Evolutionary conservation across 345 rosid genomes (phyloP), one percentile per base, ranked within the genome.

Genomic region (Citrus inodora): DNA sequence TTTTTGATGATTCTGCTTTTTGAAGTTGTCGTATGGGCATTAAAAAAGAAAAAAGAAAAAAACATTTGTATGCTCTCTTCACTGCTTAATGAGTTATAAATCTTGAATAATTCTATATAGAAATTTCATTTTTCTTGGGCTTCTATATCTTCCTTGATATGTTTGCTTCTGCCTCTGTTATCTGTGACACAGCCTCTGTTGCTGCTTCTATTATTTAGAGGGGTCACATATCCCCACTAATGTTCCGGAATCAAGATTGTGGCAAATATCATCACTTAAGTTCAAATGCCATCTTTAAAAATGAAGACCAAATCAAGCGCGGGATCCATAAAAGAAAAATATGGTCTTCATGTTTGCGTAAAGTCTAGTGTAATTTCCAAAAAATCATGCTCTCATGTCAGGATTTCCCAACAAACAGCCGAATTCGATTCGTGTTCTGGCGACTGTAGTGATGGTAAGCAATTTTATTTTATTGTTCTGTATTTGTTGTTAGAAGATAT

Each of bases 201-300:
- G 80, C 79, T 80, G 87, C 73, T 85, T 81, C 76, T 80, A 83
- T 78, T 76, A 56, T 40, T 30, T 70, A 51, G 76, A 80, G 85
- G 87, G 83, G 82, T 71, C 62, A 56, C 73, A 35, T 62, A 62
- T 74, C 73, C 81, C 89, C 77, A 78, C 88, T 83, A 79, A 87
- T 88, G 88, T 86, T 88, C 84, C 27, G n/a, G 73, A 80, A 77
- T 81, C 83, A 30, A 84, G 86, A 82, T 82, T 80, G 86, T 76
- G 84, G 71, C 73, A 70, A 76, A 78, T 58, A 73, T 82, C 76
- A 61, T 30, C 77, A 25, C 73, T 74, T 77, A 75, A 77, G 84
- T 82, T 83, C 92, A 89, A 89, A 91, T 91, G 94, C 94, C 94
- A 88, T 82, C 91, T n/a, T 51, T 85, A 83, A 88, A 85, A 84